phyloP scores from a whole-genome alignment of 2,329 filamentous ascomycete genomes.

The Rosellinia necatrix region DNA sequence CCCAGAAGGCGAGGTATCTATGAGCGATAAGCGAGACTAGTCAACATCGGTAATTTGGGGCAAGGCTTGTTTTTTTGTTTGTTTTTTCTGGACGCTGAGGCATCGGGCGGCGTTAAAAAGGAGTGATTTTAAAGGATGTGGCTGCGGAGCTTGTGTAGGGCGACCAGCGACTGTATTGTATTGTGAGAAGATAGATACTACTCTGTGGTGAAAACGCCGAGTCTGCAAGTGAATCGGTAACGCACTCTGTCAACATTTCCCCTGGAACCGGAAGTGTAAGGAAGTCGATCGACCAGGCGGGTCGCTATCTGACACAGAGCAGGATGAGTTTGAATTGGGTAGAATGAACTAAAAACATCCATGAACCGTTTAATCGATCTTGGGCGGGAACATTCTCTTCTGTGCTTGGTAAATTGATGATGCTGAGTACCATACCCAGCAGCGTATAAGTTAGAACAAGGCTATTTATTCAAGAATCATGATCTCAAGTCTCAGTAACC shows the following conservation, averaged over 20 bases:
- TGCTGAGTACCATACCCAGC: too few species aligned
- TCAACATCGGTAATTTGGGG: slow-evolving; percentile 18
- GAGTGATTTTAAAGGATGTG: slow-evolving; percentile 18
- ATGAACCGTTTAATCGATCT: too few species aligned
- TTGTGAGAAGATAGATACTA: slow-evolving; percentile 25
- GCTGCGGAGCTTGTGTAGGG: slow-evolving; percentile 20
- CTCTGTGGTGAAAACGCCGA: slow-evolving; percentile 13
- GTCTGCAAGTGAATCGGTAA: slow-evolving; percentile 12
- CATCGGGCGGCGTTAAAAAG: slow-evolving; percentile 30
- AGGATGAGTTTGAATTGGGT: neutral
- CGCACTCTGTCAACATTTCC: slow-evolving; percentile 1
- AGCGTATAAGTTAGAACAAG: too few species aligned
- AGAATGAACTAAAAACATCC: too few species aligned
- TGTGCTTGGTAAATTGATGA: too few species aligned
- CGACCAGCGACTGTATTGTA: slow-evolving; percentile 26
- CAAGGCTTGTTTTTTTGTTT: slow-evolving; percentile 1
- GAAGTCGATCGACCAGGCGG: neutral
- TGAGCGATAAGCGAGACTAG: slow-evolving; percentile 1
- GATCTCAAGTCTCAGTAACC: too few species aligned
- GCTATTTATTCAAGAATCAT: neutral
- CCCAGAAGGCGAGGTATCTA: slow-evolving; percentile 1
- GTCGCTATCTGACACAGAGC: neutral
- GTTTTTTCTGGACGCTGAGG: slow-evolving; percentile 21
- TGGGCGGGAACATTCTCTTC: too few species aligned
- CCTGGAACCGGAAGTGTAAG: neutral